Evolutionary conservation across 2,329 filamentous ascomycete species (phyloP).

Genomic region (Hypomyces rosellus): DNA sequence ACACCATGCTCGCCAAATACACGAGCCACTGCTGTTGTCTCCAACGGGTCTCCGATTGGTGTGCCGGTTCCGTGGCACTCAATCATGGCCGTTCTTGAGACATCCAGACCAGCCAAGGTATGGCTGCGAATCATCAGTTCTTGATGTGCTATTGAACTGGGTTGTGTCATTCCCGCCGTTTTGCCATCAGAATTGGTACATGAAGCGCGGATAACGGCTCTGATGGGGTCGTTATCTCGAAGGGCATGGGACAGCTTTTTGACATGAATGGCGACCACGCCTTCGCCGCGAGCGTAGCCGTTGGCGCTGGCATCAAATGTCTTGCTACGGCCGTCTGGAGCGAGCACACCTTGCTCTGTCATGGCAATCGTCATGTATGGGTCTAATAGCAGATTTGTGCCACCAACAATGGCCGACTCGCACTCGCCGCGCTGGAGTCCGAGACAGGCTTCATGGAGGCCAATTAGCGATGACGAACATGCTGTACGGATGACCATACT

Average conservation of each 20-base stretch:
- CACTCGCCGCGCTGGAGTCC: slow-evolving; percentile 18
- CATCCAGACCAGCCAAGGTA: slow-evolving; percentile 13
- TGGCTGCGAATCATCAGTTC: slow-evolving; percentile 25
- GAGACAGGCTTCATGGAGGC: slow-evolving; percentile 23
- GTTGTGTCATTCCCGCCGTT: slow-evolving; percentile 34
- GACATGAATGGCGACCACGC: slow-evolving; percentile 27
- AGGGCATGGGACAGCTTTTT: slow-evolving; percentile 38
- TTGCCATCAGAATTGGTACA: slow-evolving; percentile 33
- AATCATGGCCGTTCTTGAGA: slow-evolving; percentile 13
- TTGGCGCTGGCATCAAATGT: slow-evolving; percentile 25
- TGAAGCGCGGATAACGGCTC: slow-evolving; percentile 27
- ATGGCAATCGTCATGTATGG: slow-evolving; percentile 13
- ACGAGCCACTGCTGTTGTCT: slow-evolving; percentile 27
- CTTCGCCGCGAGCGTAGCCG: slow-evolving; percentile 41
- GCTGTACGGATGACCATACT: slow-evolving; percentile 27
- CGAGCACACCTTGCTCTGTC: slow-evolving; percentile 8
- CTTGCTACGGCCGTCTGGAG: slow-evolving; percentile 20
- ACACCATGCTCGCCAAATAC: slow-evolving; percentile 19
- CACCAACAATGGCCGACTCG: slow-evolving; percentile 20
- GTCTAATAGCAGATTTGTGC: slow-evolving; percentile 15
- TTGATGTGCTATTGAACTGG: slow-evolving; percentile 25
- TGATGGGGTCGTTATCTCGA: slow-evolving; percentile 30
- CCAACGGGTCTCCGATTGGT: slow-evolving; percentile 31
- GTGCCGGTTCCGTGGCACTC: slow-evolving; percentile 30
- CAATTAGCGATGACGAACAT: slow-evolving; percentile 24